Evolutionary conservation across 1,139 yeast genomes (phyloP), one percentile per base, ranked within the genome.

Genomic region (Suhomyces bribrorum): DNA sequence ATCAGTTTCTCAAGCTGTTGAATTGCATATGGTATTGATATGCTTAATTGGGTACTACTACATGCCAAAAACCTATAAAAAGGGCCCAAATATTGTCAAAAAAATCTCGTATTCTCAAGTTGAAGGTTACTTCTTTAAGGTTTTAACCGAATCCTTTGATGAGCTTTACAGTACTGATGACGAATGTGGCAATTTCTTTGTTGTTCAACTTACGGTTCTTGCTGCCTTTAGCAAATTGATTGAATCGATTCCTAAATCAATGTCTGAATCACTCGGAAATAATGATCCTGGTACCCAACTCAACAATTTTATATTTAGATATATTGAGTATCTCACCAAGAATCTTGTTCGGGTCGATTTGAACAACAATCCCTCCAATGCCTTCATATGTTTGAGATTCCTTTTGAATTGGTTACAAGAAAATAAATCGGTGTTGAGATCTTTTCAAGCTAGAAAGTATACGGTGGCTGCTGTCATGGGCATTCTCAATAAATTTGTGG

Each of bases 321-420:
- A 57, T 39, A 49, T 78, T 14, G 77, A 73, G 37, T 49, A 50
- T 54, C 31, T 64, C 57, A 38, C 66, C 55, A 47, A 52, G 45
- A 12, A 49, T 31, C 30, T 50, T 44, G 6, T 44, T n/a, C 45
- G 47, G 11, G 31, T 57, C 20, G 58, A 54, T 32, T 53, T 54
- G 26, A 54, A 54, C 29, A 55, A 52, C 25, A 48, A 49, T 14
- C 31, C 27, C 13, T 27, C 48, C 17, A 47, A 43, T 24, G 31
- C 45, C 22, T 43, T 58, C 34, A 44, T 51, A 53, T 22, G 69
- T 62, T 11, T 76, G 3, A 65, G 88, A 46, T 59, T 81, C n/a
- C 49, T 75, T 26, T 62, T 77, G 23, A 71, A 74, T 44, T 81
- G 84, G 83, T 52, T 81, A 18, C 73, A 69, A 43, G 73, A 72